These are phyloP conservation scores for Moricandia arvensis DNA, from an alignment of 345 rosid species.

Conservation along the genomic window DNA sequence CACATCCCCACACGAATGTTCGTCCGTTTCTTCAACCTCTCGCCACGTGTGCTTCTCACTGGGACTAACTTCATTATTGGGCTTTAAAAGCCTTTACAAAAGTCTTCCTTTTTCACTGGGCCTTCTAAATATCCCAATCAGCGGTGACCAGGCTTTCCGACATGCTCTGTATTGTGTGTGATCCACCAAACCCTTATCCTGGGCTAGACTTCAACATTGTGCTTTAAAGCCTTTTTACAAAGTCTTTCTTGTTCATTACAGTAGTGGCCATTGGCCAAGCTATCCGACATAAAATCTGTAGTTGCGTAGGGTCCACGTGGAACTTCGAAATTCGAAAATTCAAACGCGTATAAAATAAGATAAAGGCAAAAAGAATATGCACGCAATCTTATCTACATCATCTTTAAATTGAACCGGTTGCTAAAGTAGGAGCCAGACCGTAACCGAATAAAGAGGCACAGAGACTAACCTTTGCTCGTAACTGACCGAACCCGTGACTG, in stretches of 20 bases:
- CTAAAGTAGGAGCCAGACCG: neutral
- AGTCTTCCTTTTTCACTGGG: neutral
- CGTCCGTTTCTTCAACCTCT: slow-evolving; percentile 27
- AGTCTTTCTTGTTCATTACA: neutral
- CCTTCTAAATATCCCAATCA: neutral
- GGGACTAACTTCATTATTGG: slow-evolving; percentile 6
- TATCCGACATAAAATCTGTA: neutral
- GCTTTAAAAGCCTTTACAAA: neutral
- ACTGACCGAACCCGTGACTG: slow-evolving; percentile 17
- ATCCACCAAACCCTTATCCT: neutral
- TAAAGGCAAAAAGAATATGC: neutral
- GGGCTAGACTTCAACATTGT: neutral
- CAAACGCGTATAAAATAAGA: neutral
- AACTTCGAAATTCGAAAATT: slow-evolving; percentile 34
- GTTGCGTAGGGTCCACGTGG: slow-evolving; percentile 16
- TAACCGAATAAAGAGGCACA: slow-evolving; percentile 3
- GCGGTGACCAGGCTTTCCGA: neutral
- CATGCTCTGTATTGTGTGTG: neutral
- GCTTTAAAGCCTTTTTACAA: neutral
- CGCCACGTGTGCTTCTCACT: slow-evolving; percentile 13
- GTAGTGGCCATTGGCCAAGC: neutral
- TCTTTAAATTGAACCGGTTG: slow-evolving; percentile 18
- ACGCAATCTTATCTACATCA: slow-evolving; percentile 29
- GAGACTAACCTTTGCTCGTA: neutral
- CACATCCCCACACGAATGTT: slow-evolving; percentile 34